Evolutionary conservation across 2,329 filamentous ascomycete genomes (phyloP), one percentile per base, ranked within the genome.

Genomic region (Fusarium transvaalense): DNA sequence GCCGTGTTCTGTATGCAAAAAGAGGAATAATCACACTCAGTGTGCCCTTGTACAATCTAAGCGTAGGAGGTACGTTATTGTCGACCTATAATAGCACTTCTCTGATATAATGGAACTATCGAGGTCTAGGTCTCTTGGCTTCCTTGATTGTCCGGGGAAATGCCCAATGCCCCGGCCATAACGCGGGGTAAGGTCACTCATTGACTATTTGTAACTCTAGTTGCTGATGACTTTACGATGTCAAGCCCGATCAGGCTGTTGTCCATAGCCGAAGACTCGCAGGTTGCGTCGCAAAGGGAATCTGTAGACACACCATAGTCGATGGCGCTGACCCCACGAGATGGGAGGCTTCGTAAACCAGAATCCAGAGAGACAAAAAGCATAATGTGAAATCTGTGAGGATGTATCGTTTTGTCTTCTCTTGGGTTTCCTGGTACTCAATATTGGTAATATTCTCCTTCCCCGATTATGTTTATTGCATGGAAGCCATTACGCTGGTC

Each of bases 1-100:
- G 1, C 56, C 56, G 0, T 61, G 58, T 6, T 54, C 38, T 2
- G n/a, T 38, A 1, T 61, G 58, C 3, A 31, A 10, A 9, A 61
- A 54, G 46, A 61, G 56, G 5, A 43, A 52, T 6, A 17, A 61
- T 7, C 5, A 61, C 23, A 27, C 6, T 13, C 45, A 54, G 10
- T 61, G 45, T 0, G 3, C 38, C 2, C 6, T 61, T 0, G 35
- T 61, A 4, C 39, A 61, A 1, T 61, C 45, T 1, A 45, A 1
- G 1, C n/a, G 58, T 5, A 41, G 34, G 17, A 61, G 56, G 39
- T 55, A 50, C 2, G 35, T 0, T 4, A 1, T 1, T 14, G 12
- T 10, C 10, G 0, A 3, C 4, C 1, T 10, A 6, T 3, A 3
- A 1, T 1, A 2, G 3, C 1, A 0, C 2, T 1, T 0, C 2